Evolutionary conservation across 805 yeast genomes (phyloP).

Genomic region (Ogataea siamensis): DNA sequence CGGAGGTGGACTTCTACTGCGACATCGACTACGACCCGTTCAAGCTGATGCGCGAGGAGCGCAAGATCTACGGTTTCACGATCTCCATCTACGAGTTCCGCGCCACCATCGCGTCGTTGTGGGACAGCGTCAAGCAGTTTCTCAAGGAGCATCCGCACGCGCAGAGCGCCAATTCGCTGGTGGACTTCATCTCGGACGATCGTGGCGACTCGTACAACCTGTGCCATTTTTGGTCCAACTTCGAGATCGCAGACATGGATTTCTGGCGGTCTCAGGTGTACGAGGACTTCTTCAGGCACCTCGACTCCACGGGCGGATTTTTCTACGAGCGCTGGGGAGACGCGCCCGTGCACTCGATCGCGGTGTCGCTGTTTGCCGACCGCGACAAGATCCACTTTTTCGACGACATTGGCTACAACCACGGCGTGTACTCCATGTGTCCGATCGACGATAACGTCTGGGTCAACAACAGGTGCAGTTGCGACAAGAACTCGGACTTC

Average conservation of each 20-base stretch:
- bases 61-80: constrained; percentile 66
- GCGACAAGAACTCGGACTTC: constrained; percentile 41
- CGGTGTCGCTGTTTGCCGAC: constrained; percentile 59
- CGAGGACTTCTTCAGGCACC: constrained; percentile 54
- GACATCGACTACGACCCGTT: constrained; percentile 65
- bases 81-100: constrained; percentile 61
- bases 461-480: constrained; percentile 34
- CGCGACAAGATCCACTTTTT: constrained; percentile 63
- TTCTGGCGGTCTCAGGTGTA: constrained; percentile 61
- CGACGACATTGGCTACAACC: constrained; percentile 73
- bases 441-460: constrained; percentile 36
- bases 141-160: constrained; percentile 41
- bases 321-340: constrained; percentile 93
- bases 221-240: constrained; percentile 84
- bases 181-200: constrained; percentile 64
- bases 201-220: constrained; percentile 62
- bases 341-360: constrained; percentile 86
- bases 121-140: constrained; percentile 53
- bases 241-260: constrained; percentile 70
- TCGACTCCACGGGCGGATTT: constrained; percentile 73
- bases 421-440: constrained; percentile 48
- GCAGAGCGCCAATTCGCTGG: constrained; percentile 46
- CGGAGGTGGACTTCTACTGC: constrained; percentile 60
- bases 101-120: constrained; percentile 55
- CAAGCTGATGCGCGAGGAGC: constrained; percentile 50